Evolutionary conservation across 331 rosid species (phyloP).

Genomic region (Ulmus americana): DNA sequence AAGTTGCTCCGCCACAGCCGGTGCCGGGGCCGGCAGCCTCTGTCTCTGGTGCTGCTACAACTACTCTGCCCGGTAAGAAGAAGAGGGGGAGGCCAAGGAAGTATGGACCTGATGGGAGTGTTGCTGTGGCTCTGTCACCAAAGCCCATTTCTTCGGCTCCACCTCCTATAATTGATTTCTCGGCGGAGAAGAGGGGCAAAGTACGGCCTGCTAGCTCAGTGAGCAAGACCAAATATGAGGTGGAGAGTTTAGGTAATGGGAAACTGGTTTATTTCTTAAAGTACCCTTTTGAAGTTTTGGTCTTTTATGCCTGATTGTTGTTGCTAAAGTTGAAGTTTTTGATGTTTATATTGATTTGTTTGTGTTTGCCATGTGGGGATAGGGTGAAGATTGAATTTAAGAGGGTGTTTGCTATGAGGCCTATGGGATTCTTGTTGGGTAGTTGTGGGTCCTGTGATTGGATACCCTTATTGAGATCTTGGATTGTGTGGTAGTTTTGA

Average conservation of each 20-base stretch:
- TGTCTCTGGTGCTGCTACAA: conserved; percentile 11
- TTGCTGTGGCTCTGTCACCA: conserved; percentile 67
- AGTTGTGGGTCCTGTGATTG: conserved; percentile 47
- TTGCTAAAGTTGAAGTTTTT: background rate
- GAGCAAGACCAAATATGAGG: conserved; percentile 63
- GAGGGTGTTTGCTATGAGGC: conserved; percentile 12
- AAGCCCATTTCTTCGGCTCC: conserved; percentile 89
- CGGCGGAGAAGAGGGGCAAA: conserved; percentile 75
- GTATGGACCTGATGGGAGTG: conserved; percentile 82
- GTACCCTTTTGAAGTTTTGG: conserved; percentile 2
- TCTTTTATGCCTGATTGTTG: background rate
- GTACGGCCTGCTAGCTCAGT: conserved; percentile 64
- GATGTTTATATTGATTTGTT: background rate
- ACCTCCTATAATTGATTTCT: conserved; percentile 89
- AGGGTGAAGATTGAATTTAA: conserved; percentile 20
- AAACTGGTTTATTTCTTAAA: background rate
- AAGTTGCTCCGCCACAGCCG: conserved; percentile 28
- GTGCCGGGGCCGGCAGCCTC: conserved; percentile 11
- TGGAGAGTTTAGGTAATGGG: conserved; percentile 71
- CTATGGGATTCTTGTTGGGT: conserved; percentile 35
- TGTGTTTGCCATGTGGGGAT: conserved; percentile 18
- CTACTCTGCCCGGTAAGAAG: conserved; percentile 59
- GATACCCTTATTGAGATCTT: conserved; percentile 38
- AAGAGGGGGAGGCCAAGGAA: conserved; percentile 94
- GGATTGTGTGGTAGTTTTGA: conserved; percentile 31